Evolutionary conservation across 345 rosid species (phyloP).

Genomic region (Citrus sp.): DNA sequence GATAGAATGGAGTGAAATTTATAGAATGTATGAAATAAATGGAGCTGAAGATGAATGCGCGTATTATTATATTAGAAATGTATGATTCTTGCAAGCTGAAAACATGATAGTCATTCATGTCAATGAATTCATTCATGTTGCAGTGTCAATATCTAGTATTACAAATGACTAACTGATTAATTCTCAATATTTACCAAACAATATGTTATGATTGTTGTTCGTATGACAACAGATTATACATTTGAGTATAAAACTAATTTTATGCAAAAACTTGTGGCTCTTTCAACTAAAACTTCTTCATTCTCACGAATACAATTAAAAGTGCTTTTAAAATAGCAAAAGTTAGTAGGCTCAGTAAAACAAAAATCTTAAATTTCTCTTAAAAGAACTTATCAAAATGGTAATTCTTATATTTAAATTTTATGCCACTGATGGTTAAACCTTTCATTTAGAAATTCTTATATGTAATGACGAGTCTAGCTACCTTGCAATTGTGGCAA

Average conservation of each 20-base stretch:
- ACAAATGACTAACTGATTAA: background rate
- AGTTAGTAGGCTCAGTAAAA: background rate
- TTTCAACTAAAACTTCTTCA: background rate
- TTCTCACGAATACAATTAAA: constrained; percentile 5
- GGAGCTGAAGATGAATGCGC: background rate
- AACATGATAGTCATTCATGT: background rate
- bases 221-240: background rate
- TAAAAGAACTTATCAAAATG: background rate
- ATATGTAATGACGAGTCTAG: no score
- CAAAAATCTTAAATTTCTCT: background rate
- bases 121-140: no score
- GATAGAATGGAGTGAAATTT: background rate
- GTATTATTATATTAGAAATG: background rate
- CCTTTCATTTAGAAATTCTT: no score
- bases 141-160: background rate
- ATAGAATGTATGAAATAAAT: background rate
- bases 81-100: background rate
- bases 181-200: background rate
- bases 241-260: background rate
- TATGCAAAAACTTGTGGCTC: background rate
- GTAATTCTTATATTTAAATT: background rate
- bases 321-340: background rate
- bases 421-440: background rate
- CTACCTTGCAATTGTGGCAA: no score
- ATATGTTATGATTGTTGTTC: background rate